Evolutionary conservation across 1,284 basidiomycete genomes (phyloP).

Genomic region (Ustilago hordei): DNA sequence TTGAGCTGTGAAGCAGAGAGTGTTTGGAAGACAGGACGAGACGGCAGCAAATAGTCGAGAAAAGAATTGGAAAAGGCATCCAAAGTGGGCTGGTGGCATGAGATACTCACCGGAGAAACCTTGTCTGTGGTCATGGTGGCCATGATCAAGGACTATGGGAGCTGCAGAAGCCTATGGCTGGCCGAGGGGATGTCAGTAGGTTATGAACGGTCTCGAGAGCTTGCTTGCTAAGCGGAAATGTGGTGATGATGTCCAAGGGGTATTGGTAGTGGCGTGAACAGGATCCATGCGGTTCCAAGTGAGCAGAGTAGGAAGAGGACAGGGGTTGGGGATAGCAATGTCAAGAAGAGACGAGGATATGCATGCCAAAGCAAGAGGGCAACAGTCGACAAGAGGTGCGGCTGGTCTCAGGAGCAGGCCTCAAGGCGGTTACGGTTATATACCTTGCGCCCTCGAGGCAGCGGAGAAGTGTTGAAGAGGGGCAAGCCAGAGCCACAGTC

Average conservation of each 20-base stretch:
- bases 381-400: not conserved
- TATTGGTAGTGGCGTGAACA: too few relatives aligned
- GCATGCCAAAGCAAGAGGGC: not conserved
- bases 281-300: not conserved
- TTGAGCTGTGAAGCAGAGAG: conserved; percentile 19
- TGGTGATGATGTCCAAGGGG: too few relatives aligned
- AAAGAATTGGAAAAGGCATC: too few relatives aligned
- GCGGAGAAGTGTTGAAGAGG: not conserved
- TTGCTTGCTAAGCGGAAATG: too few relatives aligned
- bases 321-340: not conserved
- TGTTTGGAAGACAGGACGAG: not conserved
- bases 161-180: not conserved
- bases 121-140: conserved; percentile 25
- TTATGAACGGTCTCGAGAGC: too few relatives aligned
- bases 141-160: conserved; percentile 11
- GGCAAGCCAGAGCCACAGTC: not conserved
- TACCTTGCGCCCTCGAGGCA: not conserved
- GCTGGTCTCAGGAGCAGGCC: not conserved
- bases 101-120: conserved; percentile 26
- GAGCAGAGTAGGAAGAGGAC: not conserved
- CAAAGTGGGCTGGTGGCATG: not conserved
- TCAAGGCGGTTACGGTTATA: not conserved
- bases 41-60: not conserved
- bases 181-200: too few relatives aligned
- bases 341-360: not conserved